Base-by-base conservation (phyloP, 2,329 filamentous ascomycete species). In the Colletotrichum destructivum region DNA sequence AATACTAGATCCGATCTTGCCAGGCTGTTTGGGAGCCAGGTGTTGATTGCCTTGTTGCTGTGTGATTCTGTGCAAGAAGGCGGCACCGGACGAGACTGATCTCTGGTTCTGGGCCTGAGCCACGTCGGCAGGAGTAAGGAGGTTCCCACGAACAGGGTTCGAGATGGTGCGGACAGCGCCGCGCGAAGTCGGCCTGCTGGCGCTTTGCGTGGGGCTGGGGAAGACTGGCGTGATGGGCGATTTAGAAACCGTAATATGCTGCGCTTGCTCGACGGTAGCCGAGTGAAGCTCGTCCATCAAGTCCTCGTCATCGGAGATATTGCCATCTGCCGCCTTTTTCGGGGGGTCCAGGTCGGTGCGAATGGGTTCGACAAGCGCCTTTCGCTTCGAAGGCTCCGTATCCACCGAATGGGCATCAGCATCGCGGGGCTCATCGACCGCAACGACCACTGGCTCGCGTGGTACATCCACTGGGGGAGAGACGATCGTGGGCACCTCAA, bases 1-100 rank as follows among this genome's bases (percentile, higher is more conserved):
- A 72, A 99, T 98, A 75, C 94, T 95, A 11, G 93, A 95, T 9
- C 94, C 95, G 31, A 98, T 89, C 77, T 94, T 96, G 75, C 92
- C 88, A 44, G 69, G 69, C 80, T 95, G 97, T 79, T 93, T 94
- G 4, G 89, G 85, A 57, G 87, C 84, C 61, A 92, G 78, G 62
- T 87, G 87, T n/a, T 71, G 65, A 16, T 88, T 79, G 16, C 81
- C 81, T 40, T 85, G 81, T 75, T 89, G 88, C 73, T 88, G 89
- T 9, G 84, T 84, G 59, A 88, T 83, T 71, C 84, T 88, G 75
- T 88, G 87, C 67, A 89, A 76, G 75, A 86, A 90, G 15, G 88
- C 86, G 9, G 89, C 85, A 26, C 90, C 87, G 4, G 88, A 86
- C 44, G 89, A 91, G 52, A 87, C 83, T 38, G 89, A 89, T 61